Conservation (phyloP, 345 rosid species). For the Gossypium mustelinum region DNA sequence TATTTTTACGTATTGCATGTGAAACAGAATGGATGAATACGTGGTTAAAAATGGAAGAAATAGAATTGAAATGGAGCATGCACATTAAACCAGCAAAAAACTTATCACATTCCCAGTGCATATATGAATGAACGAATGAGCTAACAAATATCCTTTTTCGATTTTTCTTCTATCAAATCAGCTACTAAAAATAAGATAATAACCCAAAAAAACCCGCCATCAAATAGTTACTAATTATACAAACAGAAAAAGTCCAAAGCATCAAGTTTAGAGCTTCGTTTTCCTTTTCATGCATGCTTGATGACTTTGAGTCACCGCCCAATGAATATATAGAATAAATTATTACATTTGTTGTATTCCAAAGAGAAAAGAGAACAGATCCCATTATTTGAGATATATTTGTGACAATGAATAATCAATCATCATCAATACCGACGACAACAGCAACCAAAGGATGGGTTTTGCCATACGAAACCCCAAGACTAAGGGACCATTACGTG, state of each 20-base stretch:
- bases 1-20: not conserved
- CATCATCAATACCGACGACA: not conserved
- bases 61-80: not conserved
- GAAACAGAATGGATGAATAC: not conserved
- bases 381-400: not conserved
- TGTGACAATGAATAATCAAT: not conserved
- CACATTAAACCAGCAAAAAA: no score
- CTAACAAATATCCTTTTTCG: no score
- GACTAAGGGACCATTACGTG: constrained; percentile 69
- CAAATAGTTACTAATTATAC: no score
- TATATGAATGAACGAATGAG: no score
- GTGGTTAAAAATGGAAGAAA: not conserved
- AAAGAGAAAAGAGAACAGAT: not conserved
- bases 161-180: not conserved
- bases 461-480: constrained; percentile 76
- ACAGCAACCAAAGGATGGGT: constrained; percentile 21
- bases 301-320: not conserved
- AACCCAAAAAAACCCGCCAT: no score
- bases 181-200: not conserved
- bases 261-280: not conserved
- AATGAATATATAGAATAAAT: not conserved
- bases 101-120: no score
- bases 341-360: not conserved
- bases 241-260: not conserved
- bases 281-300: not conserved